These are phyloP conservation scores for Pugionium cornutum DNA, from an alignment of 345 rosid species.

Conservation along the genomic window DNA sequence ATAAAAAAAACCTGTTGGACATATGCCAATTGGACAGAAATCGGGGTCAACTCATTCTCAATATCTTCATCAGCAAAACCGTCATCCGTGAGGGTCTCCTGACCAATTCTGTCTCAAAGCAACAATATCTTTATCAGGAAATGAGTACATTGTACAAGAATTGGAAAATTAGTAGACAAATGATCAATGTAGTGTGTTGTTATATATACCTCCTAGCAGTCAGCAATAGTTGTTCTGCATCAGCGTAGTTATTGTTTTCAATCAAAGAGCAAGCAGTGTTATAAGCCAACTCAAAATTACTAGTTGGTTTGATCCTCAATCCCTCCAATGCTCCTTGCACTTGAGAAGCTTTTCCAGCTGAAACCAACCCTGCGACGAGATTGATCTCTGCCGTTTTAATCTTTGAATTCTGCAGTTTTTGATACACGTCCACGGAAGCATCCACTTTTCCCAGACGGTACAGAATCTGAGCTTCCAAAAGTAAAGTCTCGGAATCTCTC, in stretches of 20 bases:
- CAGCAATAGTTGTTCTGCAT: constrained; percentile 87
- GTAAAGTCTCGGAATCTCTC: constrained; percentile 51
- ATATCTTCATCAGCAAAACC: constrained; percentile 73
- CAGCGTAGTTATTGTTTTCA: constrained; percentile 56
- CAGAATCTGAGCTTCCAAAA: constrained; percentile 83
- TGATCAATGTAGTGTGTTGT: constrained; percentile 6
- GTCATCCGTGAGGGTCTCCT: constrained; percentile 79
- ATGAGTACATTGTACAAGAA: constrained; percentile 15
- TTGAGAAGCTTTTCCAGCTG: constrained; percentile 75
- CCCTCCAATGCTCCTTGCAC: constrained; percentile 68
- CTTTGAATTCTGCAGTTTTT: constrained; percentile 57
- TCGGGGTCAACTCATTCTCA: constrained; percentile 88
- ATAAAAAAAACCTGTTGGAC: constrained; percentile 68
- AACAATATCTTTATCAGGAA: constrained; percentile 15
- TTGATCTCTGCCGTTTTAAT: constrained; percentile 67
- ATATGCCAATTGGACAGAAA: constrained; percentile 83
- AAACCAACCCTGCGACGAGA: constrained; percentile 69
- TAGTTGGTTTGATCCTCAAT: constrained; percentile 65
- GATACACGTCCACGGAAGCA: constrained; percentile 67
- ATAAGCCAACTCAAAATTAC: constrained; percentile 81
- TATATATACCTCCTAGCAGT: constrained; percentile 69
- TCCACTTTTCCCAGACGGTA: constrained; percentile 76
- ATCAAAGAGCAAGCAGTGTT: constrained; percentile 87
- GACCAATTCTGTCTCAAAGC: constrained; percentile 69
- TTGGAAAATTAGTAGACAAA: constrained; percentile 4